phyloP scores from a whole-genome alignment of 345 rosid species.

The Citrus glauca region DNA sequence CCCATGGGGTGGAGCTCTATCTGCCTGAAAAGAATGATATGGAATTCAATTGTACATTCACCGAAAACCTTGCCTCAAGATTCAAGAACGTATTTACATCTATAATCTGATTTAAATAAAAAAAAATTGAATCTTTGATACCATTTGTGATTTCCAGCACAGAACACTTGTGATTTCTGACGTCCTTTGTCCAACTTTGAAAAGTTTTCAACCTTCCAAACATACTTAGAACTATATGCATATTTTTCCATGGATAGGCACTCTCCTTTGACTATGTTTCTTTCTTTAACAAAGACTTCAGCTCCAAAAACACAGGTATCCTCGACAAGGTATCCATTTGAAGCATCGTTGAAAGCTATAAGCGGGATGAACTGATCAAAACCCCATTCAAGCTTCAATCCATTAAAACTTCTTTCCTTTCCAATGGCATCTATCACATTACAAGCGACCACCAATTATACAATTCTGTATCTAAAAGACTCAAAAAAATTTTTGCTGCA shows the following conservation, averaged over 20 bases:
- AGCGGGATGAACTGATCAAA: conserved; percentile 31
- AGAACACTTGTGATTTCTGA: conserved; percentile 21
- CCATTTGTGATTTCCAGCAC: conserved; percentile 16
- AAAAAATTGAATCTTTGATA: neutral
- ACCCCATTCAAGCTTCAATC: conserved; percentile 34
- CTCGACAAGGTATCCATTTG: conserved; percentile 34
- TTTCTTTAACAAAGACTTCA: conserved; percentile 44
- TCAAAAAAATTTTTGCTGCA: no score
- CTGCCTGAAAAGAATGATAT: no score
- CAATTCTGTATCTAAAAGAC: no score
- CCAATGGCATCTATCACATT: conserved; percentile 25
- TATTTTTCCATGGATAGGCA: conserved; percentile 27
- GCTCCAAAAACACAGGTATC: conserved; percentile 41
- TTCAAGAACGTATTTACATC: no score
- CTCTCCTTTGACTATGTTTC: conserved; percentile 29
- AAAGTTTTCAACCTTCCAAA: conserved; percentile 40
- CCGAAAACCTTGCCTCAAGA: no score
- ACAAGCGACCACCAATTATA: neutral
- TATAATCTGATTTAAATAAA: no score
- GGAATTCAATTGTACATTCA: no score
- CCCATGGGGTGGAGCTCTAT: no score
- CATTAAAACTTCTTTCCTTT: conserved; percentile 32
- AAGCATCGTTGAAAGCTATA: conserved; percentile 17
- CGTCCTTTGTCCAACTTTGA: conserved; percentile 10
- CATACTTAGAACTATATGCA: neutral